Base-by-base conservation (phyloP, 2,329 filamentous ascomycete genomes). In the Microascus cirrosus region DNA sequence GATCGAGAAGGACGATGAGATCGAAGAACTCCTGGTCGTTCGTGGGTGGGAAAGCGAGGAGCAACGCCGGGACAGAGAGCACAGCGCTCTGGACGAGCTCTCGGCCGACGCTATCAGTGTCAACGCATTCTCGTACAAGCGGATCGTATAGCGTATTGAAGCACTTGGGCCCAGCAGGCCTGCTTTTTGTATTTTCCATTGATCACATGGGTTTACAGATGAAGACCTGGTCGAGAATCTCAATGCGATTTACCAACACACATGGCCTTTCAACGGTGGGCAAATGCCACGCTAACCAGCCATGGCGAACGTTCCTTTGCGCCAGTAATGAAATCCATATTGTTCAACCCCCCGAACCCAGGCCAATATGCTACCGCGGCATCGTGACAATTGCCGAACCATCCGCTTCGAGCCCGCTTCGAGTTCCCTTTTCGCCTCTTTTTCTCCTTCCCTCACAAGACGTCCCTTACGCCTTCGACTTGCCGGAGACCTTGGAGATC, bases 401-500 rank as follows among this genome's bases (percentile, higher is more conserved):
- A 25, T 28, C n/a, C 25, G n/a, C n/a, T n/a, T n/a, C n/a, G n/a
- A n/a, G 34, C 55, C 55, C 48, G 45, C 45, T 24, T 48, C 48
- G n/a, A 24, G 24, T 53, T 36, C n/a, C 35, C 22, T 20, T 42
- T 42, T 35, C 34, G 32, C 48, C 25, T 39, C 36, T 35, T 52
- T 57, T 35, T 20, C 18, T 51, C 34, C 34, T 20, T 51, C 36
- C 42, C 25, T 32, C 18, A 45, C 45, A 8, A 22, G 13, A 18
- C n/a, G 13, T 34, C 35, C 48, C 28, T 57, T 53, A 57, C 55
- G 55, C 55, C 55, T 57, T 57, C 45, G 55, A 50, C 71, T 74
- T 76, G 55, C 55, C 55, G 45, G 34, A 35, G 74, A 91, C 79
- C 74, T 79, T 80, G 67, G 74, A 72, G 63, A 80, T 74, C 65